Conservation (phyloP, 257 asterid genomes). For the Gardenia jasminoides region DNA sequence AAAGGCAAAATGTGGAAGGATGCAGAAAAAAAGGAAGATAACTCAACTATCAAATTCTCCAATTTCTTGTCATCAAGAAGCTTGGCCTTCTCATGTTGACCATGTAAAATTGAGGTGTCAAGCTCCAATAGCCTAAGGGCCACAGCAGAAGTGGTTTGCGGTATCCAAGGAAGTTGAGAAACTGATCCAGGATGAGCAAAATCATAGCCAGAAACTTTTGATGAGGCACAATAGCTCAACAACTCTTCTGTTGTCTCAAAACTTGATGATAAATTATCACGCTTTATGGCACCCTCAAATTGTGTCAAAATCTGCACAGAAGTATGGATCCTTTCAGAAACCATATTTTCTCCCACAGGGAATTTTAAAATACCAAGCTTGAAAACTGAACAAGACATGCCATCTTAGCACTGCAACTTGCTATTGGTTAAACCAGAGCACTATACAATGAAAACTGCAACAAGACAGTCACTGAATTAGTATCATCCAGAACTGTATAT, state of each 20-base stretch:
- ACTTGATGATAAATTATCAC: constrained; percentile 62
- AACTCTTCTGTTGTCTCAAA: constrained; percentile 91
- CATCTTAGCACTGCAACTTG: not conserved
- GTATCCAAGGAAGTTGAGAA: constrained; percentile 90
- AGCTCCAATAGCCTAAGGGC: constrained; percentile 89
- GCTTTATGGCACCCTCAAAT: constrained; percentile 71
- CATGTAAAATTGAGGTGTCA: constrained; percentile 66
- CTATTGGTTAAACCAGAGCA: not conserved
- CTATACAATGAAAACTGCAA: not conserved
- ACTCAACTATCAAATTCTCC: constrained; percentile 73
- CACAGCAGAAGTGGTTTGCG: constrained; percentile 80
- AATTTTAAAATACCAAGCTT: not conserved
- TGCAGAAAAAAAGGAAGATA: constrained; percentile 18
- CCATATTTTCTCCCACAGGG: not conserved
- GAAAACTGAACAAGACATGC: not conserved
- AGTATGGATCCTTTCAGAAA: not conserved
- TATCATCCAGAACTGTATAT: not conserved
- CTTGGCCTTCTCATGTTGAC: constrained; percentile 58
- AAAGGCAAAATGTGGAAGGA: not conserved
- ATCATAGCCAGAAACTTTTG: constrained; percentile 37
- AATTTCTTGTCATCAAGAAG: constrained; percentile 42
- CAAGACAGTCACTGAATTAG: not conserved
- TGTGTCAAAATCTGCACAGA: constrained; percentile 62
- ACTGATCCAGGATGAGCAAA: constrained; percentile 37
- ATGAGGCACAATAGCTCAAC: constrained; percentile 47